phyloP scores from a whole-genome alignment of 257 asterid species.

The Plantago elongata region DNA sequence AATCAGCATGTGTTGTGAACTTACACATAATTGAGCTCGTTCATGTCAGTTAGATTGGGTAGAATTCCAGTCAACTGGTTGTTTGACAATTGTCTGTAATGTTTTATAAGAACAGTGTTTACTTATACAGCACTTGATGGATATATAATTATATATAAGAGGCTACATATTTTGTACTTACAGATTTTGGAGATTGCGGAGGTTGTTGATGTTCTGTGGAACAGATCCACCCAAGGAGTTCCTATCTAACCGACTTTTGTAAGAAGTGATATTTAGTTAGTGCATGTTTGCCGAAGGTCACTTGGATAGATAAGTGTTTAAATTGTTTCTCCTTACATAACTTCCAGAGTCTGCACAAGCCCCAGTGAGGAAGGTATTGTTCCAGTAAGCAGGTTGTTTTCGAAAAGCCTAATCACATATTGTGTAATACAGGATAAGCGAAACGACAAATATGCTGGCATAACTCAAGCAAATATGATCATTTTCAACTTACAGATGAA shows the following conservation, averaged over 20 bases:
- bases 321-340: constrained; percentile 59
- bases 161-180: constrained; percentile 28
- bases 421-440: background rate
- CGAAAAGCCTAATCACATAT: constrained; percentile 58
- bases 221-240: constrained; percentile 56
- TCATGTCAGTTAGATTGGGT: constrained; percentile 74
- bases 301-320: background rate
- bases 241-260: constrained; percentile 69
- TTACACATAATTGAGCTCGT: constrained; percentile 60
- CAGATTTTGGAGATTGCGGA: constrained; percentile 54
- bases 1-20: constrained; percentile 18
- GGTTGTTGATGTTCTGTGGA: constrained; percentile 58
- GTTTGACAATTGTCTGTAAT: constrained; percentile 64
- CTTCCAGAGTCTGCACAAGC: constrained; percentile 55
- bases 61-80: constrained; percentile 61
- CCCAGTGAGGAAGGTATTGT: constrained; percentile 68
- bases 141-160: background rate
- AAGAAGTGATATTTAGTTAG: constrained; percentile 1
- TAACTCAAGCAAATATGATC: background rate
- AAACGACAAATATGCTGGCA: background rate
- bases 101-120: constrained; percentile 5
- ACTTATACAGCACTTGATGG: background rate
- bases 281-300: background rate
- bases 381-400: constrained; percentile 57
- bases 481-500: constrained; percentile 65